Base-by-base conservation (phyloP, 1,139 yeast genomes). In the Maudiozyma humilis region DNA sequence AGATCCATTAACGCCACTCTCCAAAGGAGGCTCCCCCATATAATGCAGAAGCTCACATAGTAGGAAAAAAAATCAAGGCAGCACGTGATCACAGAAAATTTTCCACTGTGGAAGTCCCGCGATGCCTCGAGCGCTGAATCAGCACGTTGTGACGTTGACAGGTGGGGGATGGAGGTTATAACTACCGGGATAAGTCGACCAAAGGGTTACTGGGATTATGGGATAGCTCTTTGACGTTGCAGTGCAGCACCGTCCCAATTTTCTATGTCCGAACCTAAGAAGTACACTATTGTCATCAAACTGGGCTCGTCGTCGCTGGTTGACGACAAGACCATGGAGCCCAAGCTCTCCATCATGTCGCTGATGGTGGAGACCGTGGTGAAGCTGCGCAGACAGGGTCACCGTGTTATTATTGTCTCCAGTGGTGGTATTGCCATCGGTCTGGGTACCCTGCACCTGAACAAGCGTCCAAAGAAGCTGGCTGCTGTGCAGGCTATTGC, bases 391-490 rank as follows among this genome's bases (percentile, higher is more conserved):
- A 73, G 96, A 35, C 81, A 79, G 47, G 98, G 98, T 4, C 96
- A 91, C 62, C 71, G 75, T 38, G 89, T 91, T 4, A 82, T 91
- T 4, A 72, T 93, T 30, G 98, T 91, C 2, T 84, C 95, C 0
- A 86, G 96, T 2, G 98, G 98, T 36, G 96, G 97, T 45, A 88
- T 93, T 60, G 97, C 97, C 1, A 89, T 89, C 50, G 99, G 99
- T 0, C 69, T 91, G 69, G 83, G 82, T 57, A 73, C 91, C 8
- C 72, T 87, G 66, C 79, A 81, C 0, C 54, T 85, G 44, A 65
- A 67, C 1, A 69, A 69, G 41, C 79, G 91, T 49, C 98, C 98
- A 3, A 79, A 79, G 50, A 78, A 78, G 50, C 68, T 91, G 47
- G 73, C 96, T 0, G 80, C 82, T 20, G 82, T 84, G 1, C 97